A percentile compares a stretch with the other conserved stretches of the same genome.
These are phyloP conservation scores for Trifolium dubium DNA, from an alignment of 306 rosid species.

Conservation along the genomic window DNA sequence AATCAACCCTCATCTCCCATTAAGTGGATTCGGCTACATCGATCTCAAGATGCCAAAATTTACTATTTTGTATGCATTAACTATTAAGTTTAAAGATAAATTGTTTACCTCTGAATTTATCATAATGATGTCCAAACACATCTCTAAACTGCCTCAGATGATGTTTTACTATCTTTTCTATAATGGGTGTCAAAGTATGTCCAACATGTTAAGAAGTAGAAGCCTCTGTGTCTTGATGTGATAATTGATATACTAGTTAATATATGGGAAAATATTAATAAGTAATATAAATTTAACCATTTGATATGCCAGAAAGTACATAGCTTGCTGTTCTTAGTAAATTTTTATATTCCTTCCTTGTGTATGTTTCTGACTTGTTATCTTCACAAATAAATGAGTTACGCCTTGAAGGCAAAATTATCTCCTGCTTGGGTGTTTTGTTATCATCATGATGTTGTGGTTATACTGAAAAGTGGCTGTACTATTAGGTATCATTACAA, in stretches of 20 bases:
- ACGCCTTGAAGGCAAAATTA: conserved; percentile 8
- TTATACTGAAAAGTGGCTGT: conserved; percentile 34
- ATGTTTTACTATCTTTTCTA: neutral
- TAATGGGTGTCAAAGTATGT: neutral
- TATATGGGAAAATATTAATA: conserved; percentile 4
- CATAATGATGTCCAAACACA: neutral
- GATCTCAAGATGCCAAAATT: neutral
- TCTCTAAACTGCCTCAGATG: neutral
- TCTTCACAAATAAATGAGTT: conserved; percentile 18
- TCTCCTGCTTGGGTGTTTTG: conserved; percentile 27
- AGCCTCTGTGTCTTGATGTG: neutral
- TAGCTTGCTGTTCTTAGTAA: neutral
- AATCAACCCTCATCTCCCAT: neutral
- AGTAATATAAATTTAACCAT: neutral
- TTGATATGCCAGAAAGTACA: neutral
- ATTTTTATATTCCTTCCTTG: neutral
- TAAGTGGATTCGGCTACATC: neutral
- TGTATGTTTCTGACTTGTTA: neutral
- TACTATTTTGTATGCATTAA: neutral
- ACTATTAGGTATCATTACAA: conserved; percentile 85
- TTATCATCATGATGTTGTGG: conserved; percentile 44
- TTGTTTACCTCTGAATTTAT: neutral
- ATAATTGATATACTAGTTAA: neutral
- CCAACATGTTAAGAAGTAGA: neutral
- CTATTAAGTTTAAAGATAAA: neutral